Base-by-base conservation (phyloP, 2,329 filamentous ascomycete species). In the Hypoxylon rubiginosum region DNA sequence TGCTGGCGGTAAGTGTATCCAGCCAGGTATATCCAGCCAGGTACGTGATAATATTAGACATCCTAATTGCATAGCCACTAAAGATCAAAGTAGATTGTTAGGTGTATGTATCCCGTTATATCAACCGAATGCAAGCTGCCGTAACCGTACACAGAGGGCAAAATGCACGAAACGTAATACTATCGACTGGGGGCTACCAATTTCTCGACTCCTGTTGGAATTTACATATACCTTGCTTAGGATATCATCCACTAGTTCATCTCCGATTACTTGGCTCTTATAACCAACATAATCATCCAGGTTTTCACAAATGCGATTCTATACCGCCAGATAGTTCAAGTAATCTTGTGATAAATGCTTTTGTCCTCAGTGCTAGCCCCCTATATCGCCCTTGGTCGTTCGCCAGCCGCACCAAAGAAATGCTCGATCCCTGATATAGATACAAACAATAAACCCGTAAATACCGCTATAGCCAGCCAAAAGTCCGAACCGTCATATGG, bases 401-500 rank as follows among this genome's bases (percentile, higher is more conserved):
- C 45, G 21, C 45, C 21, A 30, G 11, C n/a, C 7, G 26, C 26
- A 5, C 45, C 24, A 4, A 32, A 26, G 5, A 11, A 24, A 48
- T 43, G 15, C 43, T 13, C 13, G 4, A 26, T 48, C 46, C 7
- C 48, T 53, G 24, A 28, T 26, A 24, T 26, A 19, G 21, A 43
- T 62, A 66, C 54, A n/a, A 56, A 39, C 24, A 15, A 30, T 54
- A 8, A 17, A 30, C 10, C 52, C 53, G 15, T 65, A 52, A 50
- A 56, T 58, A 48, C 53, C 45, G 17, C 43, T 17, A 17, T 55
- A 46, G 39, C 9, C 17, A 30, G 43, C 26, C 34, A 30, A n/a
- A 50, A 34, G n/a, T 36, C 46, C 39, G 34, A 32, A 15, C 51
- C 50, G 49, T 65, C 61, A 24, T 67, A 65, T 65, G 52, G 45